Percentiles rank a stretch among this genome's conserved stretches.
Conservation (phyloP, 2,329 filamentous ascomycete genomes). For the Fusarium newnesense region DNA sequence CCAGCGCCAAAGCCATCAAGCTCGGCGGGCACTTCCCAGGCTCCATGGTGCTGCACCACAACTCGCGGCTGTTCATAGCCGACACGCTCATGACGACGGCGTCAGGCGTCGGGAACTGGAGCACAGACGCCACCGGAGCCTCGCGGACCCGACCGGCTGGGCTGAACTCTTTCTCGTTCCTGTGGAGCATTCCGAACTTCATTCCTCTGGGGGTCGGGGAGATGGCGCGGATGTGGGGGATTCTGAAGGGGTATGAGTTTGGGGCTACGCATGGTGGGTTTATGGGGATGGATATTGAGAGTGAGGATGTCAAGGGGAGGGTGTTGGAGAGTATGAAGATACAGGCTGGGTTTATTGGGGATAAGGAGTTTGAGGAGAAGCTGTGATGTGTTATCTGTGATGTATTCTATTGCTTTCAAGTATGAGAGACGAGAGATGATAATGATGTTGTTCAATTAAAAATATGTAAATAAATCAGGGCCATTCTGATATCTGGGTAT, state of each 20-base stretch:
- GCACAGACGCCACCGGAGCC: slow-evolving; percentile 51
- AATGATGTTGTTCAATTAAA: slow-evolving; percentile 1
- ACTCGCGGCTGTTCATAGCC: slow-evolving; percentile 73
- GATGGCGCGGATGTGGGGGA: slow-evolving; percentile 76
- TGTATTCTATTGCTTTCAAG: background rate
- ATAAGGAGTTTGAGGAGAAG: slow-evolving; percentile 51
- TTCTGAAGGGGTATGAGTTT: slow-evolving; percentile 71
- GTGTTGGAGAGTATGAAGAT: slow-evolving; percentile 83
- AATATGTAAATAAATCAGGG: background rate
- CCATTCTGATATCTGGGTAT: slow-evolving; percentile 39
- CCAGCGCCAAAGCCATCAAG: slow-evolving; percentile 68
- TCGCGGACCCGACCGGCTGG: slow-evolving; percentile 53
- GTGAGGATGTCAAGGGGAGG: slow-evolving; percentile 66
- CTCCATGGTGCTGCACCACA: slow-evolving; percentile 73
- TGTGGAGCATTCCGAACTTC: slow-evolving; percentile 81
- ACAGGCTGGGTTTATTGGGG: slow-evolving; percentile 64
- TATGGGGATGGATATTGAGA: slow-evolving; percentile 68
- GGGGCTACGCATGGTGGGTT: slow-evolving; percentile 75
- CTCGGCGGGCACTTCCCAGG: slow-evolving; percentile 85
- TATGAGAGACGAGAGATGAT: background rate
- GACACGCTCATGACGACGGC: slow-evolving; percentile 82
- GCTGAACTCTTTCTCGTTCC: slow-evolving; percentile 71
- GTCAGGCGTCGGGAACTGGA: slow-evolving; percentile 60
- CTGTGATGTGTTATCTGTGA: slow-evolving; percentile 1
- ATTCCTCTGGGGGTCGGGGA: slow-evolving; percentile 75